Conservation (phyloP, 768 basidiomycete species). For the Xerocomellus intermedius region DNA sequence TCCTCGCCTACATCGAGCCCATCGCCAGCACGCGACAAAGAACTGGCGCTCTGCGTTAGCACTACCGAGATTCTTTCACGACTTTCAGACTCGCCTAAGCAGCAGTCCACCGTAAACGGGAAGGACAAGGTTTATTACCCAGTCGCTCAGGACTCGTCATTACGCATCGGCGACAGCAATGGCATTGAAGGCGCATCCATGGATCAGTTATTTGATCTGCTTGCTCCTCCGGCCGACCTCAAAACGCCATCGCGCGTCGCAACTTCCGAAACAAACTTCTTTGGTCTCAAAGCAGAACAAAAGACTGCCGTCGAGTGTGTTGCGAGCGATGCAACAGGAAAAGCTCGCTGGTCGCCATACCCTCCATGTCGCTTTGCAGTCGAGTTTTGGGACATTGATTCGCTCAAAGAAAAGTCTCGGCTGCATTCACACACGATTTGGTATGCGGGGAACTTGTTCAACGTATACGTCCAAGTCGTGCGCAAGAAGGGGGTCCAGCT, state of each 20-base stretch:
- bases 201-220: constrained; percentile 64
- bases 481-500: constrained; percentile 80
- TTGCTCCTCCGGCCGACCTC: constrained; percentile 21
- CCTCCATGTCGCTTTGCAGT: constrained; percentile 84
- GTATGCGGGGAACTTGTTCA: constrained; percentile 87
- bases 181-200: constrained; percentile 54
- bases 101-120: constrained; percentile 13
- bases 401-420: constrained; percentile 80
- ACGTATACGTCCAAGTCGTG: constrained; percentile 86
- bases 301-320: constrained; percentile 43
- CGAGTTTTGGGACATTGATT: constrained; percentile 87
- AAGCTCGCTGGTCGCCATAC: constrained; percentile 61
- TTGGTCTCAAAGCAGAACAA: constrained; percentile 54
- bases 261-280: constrained; percentile 55
- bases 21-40: constrained; percentile 47
- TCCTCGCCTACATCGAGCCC: constrained; percentile 37
- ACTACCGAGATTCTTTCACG: constrained; percentile 49
- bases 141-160: constrained; percentile 65
- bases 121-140: constrained; percentile 53
- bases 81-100: constrained; percentile 23
- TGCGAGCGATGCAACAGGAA: constrained; percentile 42
- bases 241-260: constrained; percentile 28
- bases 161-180: constrained; percentile 71
- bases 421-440: constrained; percentile 84
- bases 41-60: constrained; percentile 61